Base-by-base conservation (phyloP, 768 basidiomycete genomes). In the Xerocomellus intermedius region DNA sequence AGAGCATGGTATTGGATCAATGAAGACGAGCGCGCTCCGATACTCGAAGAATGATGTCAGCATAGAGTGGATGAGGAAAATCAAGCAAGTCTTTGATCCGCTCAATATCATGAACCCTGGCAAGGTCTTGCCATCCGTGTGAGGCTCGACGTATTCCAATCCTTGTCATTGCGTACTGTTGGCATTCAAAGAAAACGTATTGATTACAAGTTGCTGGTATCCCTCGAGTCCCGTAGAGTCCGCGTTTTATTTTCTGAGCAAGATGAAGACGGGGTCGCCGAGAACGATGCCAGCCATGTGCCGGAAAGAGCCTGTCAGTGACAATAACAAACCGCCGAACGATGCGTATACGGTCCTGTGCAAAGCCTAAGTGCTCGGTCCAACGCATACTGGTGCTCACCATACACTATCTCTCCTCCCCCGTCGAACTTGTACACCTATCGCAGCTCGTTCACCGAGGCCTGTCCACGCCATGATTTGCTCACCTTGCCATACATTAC, bases 361-460 rank as follows among this genome's bases (percentile, higher is more conserved):
- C 38, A 51, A 35, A 33, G 17, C 16, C 26, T 56, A 10, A 56
- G 53, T 41, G 21, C n/a, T 32, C 13, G 43, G 46, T 51, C 28
- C 49, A 22, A 46, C 49, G 24, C 19, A 42, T 38, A 22, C 17
- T 8, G 8, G 45, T 35, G 30, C 48, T 47, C 28, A 47, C 45
- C 52, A 12, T 77, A 95, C 93, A 96, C 94, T 63, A 86, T 83
- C 62, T 95, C 93, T 33, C 82, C 80, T 56, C 85, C 88, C 16
- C 89, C 87, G 68, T 99, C 96, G 69, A 96, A 97, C 70, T 94
- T 94, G 79, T 99, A 99, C 45, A 98, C 91, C 93, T 96, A 30
- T 24, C 49, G 10, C 49, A 17, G 55, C 48, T 66, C 53, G 38
- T 54, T 66, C 33, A 58, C 47, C 13, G 7, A 46, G 14, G 22